Percentiles rank a stretch among this genome's conserved stretches.
Conservation (phyloP, 202 grass and related monocot species). For the Schoenoplectus tabernaemontani region DNA sequence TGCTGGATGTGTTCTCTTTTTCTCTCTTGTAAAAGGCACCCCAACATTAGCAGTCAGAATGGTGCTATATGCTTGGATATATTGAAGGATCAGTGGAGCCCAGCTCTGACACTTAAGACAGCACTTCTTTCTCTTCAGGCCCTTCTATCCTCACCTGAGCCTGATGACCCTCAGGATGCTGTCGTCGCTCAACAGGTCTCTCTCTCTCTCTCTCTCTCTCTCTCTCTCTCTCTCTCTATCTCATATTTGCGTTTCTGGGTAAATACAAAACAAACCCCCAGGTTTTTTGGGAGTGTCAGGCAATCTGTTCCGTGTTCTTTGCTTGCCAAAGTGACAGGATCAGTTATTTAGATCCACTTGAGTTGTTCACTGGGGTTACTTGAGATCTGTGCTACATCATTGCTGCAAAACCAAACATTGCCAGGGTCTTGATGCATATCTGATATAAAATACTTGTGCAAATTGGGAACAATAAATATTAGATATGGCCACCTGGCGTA, state of each 20-base stretch:
- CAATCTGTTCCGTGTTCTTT: background rate
- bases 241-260: background rate
- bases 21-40: slow-evolving; percentile 56
- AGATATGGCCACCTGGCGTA: background rate
- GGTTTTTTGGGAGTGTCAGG: background rate
- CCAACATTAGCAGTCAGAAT: slow-evolving; percentile 96
- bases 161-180: slow-evolving; percentile 95
- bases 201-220: slow-evolving; percentile 7
- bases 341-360: background rate
- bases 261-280: background rate
- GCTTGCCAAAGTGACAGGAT: background rate
- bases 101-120: slow-evolving; percentile 87
- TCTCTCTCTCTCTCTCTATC: too few relatives aligned
- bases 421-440: background rate
- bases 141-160: slow-evolving; percentile 74
- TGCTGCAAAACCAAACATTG: background rate
- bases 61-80: slow-evolving; percentile 99
- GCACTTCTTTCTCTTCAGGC: slow-evolving; percentile 89
- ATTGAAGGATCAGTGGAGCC: slow-evolving; percentile 99
- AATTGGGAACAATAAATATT: background rate
- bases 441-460: background rate
- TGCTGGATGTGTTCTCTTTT: slow-evolving; percentile 16
- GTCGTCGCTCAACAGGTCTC: slow-evolving; percentile 93
- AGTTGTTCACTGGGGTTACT: background rate
- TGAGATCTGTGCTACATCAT: background rate